A percentile compares a stretch with the other conserved stretches of the same genome.
Evolutionary conservation across 257 asterid genomes (phyloP).

Genomic region (Solanum phureja): DNA sequence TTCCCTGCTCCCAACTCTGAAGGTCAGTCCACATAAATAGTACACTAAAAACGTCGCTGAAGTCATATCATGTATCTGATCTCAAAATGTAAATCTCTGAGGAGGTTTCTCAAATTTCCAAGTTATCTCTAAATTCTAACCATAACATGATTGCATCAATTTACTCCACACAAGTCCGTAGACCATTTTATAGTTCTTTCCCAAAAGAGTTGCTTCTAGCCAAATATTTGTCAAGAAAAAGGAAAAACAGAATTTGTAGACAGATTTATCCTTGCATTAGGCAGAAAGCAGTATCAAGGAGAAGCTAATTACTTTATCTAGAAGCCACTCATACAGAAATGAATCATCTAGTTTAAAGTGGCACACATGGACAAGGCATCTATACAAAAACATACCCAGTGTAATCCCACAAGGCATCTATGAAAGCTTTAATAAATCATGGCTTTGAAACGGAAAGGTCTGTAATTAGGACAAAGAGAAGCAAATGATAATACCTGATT

Average conservation of each 20-base stretch:
- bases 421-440: background rate
- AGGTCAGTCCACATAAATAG: background rate
- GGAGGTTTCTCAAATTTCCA: background rate
- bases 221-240: background rate
- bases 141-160: background rate
- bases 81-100: background rate
- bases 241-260: background rate
- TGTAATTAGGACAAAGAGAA: background rate
- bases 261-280: background rate
- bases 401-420: background rate
- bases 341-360: background rate
- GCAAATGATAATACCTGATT: constrained; percentile 17
- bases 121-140: background rate
- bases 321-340: background rate
- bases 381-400: background rate
- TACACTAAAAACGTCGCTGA: background rate
- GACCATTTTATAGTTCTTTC: background rate
- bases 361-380: background rate
- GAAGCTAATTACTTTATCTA: background rate
- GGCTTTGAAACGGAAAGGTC: background rate
- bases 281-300: background rate
- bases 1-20: constrained; percentile 31
- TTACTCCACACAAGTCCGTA: background rate
- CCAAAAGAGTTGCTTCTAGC: background rate
- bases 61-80: background rate